Evolutionary conservation across 2,329 filamentous ascomycete genomes (phyloP), one percentile per base, ranked within the genome.

Genomic region (Colletotrichum sp.): DNA sequence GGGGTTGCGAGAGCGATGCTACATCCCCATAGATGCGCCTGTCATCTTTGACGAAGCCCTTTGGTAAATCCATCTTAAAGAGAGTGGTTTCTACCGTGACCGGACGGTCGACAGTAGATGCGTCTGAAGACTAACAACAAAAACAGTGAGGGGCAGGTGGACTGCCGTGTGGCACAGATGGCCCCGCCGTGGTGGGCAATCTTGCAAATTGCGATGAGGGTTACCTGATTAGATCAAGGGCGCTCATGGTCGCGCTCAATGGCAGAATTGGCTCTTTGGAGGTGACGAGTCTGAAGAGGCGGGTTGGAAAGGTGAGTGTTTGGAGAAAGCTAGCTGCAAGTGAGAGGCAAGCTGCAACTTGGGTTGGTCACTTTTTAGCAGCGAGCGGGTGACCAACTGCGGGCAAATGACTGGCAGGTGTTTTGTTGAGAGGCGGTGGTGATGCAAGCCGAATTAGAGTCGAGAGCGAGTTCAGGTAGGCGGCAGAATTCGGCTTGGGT

Each of bases 21-120:
- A 77, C 68, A 55, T 75, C 68, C 21, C 69, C 75, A 26, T 77
- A 77, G 55, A 77, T 75, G 43, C 75, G 76, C 65, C 72, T 77
- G 66, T 77, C 75, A 62, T 77, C 76, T 24, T 75, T 76, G 69
- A 77, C 76, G 21, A 77, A 61, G 69, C 76, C 76, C 58, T 77
- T 77, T 62, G 76, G 76, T 36, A 77, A 66, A 73, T 77, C 76
- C 76, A 77, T 77, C 66, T 56, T 66, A 74, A 74, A 63, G 43
- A 68, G 26, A 74, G 56, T 59, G 48, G 48, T 75, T 52, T 21
- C 71, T 74, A 70, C 71, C 66, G 64, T 59, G 74, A 74, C 74
- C 74, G 38, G 65, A 62, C 32, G 74, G 74, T 34, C 74, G 55
- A 62, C 74, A 66, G 71, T 65, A 74, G 64, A 70, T 68, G 66